Percentiles rank a stretch among this genome's conserved stretches.
Evolutionary conservation across 805 yeast species (phyloP).

Genomic region (Candida peoriensis): DNA sequence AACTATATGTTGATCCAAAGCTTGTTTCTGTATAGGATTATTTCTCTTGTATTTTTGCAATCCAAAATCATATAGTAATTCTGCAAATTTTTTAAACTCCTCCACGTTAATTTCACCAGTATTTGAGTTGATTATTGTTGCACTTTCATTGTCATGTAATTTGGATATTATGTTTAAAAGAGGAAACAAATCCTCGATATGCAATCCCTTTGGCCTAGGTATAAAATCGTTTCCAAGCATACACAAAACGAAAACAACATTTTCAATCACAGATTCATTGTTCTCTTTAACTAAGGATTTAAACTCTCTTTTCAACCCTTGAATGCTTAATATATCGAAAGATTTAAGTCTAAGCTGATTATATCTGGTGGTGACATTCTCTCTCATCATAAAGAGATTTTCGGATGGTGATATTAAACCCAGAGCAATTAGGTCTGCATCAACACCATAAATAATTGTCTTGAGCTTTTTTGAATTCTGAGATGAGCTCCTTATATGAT

Average conservation of each 20-base stretch:
- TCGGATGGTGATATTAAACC: constrained; percentile 83
- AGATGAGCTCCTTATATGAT: constrained; percentile 73
- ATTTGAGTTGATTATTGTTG: not conserved
- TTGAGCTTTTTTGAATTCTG: constrained; percentile 64
- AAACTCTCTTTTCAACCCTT: constrained; percentile 49
- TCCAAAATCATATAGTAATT: constrained; percentile 10
- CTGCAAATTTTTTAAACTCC: constrained; percentile 25
- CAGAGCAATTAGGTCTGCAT: constrained; percentile 90
- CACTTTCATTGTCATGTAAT: constrained; percentile 31
- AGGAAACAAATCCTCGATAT: constrained; percentile 67
- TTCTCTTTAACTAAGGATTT: constrained; percentile 51
- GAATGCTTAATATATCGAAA: constrained; percentile 59
- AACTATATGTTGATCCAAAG: not conserved
- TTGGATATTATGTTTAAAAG: constrained; percentile 31
- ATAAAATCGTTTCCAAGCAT: constrained; percentile 96
- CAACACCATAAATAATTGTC: constrained; percentile 87
- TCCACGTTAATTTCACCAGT: constrained; percentile 1
- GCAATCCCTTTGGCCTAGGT: constrained; percentile 86
- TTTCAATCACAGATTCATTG: no score
- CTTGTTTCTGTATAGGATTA: constrained; percentile 1
- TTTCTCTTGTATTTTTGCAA: constrained; percentile 21
- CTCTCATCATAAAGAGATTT: constrained; percentile 81
- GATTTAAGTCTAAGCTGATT: constrained; percentile 59
- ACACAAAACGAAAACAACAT: constrained; percentile 78
- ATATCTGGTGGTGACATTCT: constrained; percentile 40